Base-by-base conservation (phyloP, 2,329 filamentous ascomycete species). In the Penicillium hordei region DNA sequence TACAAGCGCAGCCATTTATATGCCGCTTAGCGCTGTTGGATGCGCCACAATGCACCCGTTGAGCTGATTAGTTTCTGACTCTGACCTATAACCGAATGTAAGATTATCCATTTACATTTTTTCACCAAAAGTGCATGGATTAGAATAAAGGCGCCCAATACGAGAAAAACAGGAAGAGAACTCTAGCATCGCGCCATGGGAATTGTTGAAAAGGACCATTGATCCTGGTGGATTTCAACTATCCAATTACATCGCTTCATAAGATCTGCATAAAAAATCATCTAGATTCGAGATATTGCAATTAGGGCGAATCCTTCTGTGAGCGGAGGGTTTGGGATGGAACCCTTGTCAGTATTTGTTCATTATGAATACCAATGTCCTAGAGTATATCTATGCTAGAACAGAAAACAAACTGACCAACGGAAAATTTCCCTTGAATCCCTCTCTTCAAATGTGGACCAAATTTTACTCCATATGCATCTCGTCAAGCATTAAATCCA, bases 401-500 rank as follows among this genome's bases (percentile, higher is more conserved):
- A 21, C n/a, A 21, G 39, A 12, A n/a, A 15, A 21, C n/a, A 23
- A 10, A 17, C 1, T 13, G 4, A 21, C 31, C 27, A 9, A 15
- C 3, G 13, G 12, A 17, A 12, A 12, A n/a, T 31, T 13, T n/a
- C n/a, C 6, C n/a, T 33, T 36, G 21, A 27, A 8, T 9, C 17
- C 4, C 13, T 19, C 46, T 12, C 29, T 23, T 23, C 19, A 12
- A n/a, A 34, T 48, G 17, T 5, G 34, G 8, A 21, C 6, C n/a
- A 8, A 17, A 8, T 29, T 5, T 19, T 10, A 46, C 13, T 17
- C 15, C 38, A 25, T 10, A 21, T 5, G 8, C 23, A 29, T 13
- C 52, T 10, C 7, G n/a, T 63, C 51, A 67, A 48, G 56, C 55
- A 60, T 70, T 64, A 44, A 64, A 69, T 23, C 66, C 67, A 39